These are phyloP conservation scores for Penicillium cinerascens DNA, from an alignment of 495 filamentous ascomycete genomes.

Conservation along the genomic window DNA sequence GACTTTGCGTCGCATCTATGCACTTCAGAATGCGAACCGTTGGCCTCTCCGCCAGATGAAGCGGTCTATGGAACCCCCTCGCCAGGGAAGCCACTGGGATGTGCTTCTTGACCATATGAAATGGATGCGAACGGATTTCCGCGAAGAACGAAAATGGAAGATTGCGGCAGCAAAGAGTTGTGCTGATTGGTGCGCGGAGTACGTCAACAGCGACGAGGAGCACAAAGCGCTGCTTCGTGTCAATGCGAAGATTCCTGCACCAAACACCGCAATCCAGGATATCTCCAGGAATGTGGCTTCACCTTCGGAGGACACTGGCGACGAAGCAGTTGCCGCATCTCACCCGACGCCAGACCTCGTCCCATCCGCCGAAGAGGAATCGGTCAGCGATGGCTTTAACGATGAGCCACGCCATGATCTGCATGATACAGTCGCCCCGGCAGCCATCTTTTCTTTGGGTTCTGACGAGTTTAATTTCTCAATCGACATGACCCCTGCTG, in stretches of 20 bases:
- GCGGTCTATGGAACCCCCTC: conserved; percentile 70
- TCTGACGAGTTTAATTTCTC: conserved; percentile 79
- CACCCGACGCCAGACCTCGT: conserved; percentile 70
- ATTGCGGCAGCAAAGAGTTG: conserved; percentile 71
- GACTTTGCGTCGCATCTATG: conserved; percentile 78
- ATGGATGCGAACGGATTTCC: conserved; percentile 96
- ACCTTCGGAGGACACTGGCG: conserved; percentile 29
- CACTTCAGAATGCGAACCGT: conserved; percentile 79
- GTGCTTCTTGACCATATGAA: conserved; percentile 85
- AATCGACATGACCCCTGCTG: conserved; percentile 67
- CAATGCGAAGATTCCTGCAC: conserved; percentile 42
- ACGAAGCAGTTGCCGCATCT: conserved; percentile 33
- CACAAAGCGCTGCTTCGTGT: conserved; percentile 65
- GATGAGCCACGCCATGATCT: conserved; percentile 44
- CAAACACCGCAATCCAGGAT: conserved; percentile 12
- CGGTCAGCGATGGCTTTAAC: conserved; percentile 44
- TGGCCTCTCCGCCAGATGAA: conserved; percentile 90
- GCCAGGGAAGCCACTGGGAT: conserved; percentile 76
- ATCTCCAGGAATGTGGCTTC: conserved; percentile 22
- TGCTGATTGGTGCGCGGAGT: conserved; percentile 78
- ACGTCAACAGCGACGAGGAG: conserved; percentile 58
- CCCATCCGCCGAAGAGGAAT: conserved; percentile 58
- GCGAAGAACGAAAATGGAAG: conserved; percentile 93
- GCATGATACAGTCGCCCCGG: conserved; percentile 49
- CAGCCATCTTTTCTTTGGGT: conserved; percentile 76